Evolutionary conservation across 768 basidiomycete species (phyloP), one percentile per base, ranked within the genome.

Genomic region (Chlorophyllum brunneum): DNA sequence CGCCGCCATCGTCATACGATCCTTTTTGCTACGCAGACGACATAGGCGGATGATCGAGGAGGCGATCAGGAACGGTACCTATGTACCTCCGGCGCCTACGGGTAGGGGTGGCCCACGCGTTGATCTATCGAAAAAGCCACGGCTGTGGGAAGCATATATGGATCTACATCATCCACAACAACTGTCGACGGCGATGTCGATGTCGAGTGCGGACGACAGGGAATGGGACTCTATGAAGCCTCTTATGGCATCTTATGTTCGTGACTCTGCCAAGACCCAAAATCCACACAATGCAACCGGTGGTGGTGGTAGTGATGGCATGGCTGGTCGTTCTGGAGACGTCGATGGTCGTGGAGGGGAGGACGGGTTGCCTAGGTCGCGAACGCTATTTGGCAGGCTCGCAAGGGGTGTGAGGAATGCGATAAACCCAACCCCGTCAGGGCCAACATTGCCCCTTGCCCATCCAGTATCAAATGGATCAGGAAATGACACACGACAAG

Each of bases 51-150:
- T 82, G 59, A 69, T 85, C 27, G 82, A 79, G 47, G 82, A 85
- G 54, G 83, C 82, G 15, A 85, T 85, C 56, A 70, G 76, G 20
- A 80, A 82, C 53, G 84, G 84, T 7, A 82, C 82, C 5, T 85
- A 80, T 77, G 55, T 78, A 8, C 75, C 79, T 1, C 72, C 73
- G 0, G 57, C 70, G 0, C 58, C 58, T 0, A 41, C 54, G 7
- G 58, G 58, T 3, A 55, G 62, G 9, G 56, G 29, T 46, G 63
- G n/a, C 48, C 44, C 59, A 1, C 59, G 63, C 22, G 67, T 75
- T 27, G 76, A 79, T 58, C 57, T 75, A 16, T 68, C 67, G 22
- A 70, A 72, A 58, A 78, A 76, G 55, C 81, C 81, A 9, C 58
- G 58, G 36, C 60, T 82, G 61, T 80, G 71, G 70, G 77, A 81